These are phyloP conservation scores for Ascosphaera aggregata DNA, from an alignment of 2,329 filamentous ascomycete species.

Conservation along the genomic window DNA sequence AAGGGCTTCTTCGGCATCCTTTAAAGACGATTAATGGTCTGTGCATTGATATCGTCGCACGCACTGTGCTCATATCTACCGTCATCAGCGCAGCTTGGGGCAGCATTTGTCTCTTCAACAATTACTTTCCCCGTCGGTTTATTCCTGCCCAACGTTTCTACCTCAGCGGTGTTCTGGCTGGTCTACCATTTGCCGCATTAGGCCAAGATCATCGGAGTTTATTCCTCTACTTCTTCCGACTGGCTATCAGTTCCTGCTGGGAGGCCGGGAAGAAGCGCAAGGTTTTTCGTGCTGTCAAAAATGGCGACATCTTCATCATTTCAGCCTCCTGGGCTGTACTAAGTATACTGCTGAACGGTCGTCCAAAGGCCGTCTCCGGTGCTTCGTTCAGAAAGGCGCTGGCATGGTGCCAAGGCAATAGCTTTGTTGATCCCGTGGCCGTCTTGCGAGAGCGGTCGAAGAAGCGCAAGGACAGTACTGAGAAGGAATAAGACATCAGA, in stretches of 20 bases:
- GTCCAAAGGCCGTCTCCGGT: slow-evolving; percentile 44
- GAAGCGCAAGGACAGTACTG: slow-evolving; percentile 11
- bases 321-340: slow-evolving; percentile 55
- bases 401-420: slow-evolving; percentile 51
- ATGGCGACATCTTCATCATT: slow-evolving; percentile 69
- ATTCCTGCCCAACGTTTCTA: slow-evolving; percentile 75
- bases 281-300: slow-evolving; percentile 63
- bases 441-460: slow-evolving; percentile 18
- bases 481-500: neutral
- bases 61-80: slow-evolving; percentile 56
- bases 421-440: slow-evolving; percentile 42
- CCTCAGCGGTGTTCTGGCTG: slow-evolving; percentile 64
- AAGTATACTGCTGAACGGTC: slow-evolving; percentile 52
- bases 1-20: slow-evolving; percentile 44
- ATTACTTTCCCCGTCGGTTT: slow-evolving; percentile 46
- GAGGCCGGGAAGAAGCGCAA: slow-evolving; percentile 81
- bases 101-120: slow-evolving; percentile 71
- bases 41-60: slow-evolving; percentile 44
- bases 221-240: slow-evolving; percentile 56
- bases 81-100: slow-evolving; percentile 77
- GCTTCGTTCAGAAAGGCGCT: slow-evolving; percentile 45
- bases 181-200: slow-evolving; percentile 56
- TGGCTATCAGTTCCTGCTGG: slow-evolving; percentile 68
- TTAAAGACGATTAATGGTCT: slow-evolving; percentile 42
- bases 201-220: slow-evolving; percentile 25